These are phyloP conservation scores for Penicillium frequentans DNA, from an alignment of 2,329 filamentous ascomycete genomes.

Conservation along the genomic window DNA sequence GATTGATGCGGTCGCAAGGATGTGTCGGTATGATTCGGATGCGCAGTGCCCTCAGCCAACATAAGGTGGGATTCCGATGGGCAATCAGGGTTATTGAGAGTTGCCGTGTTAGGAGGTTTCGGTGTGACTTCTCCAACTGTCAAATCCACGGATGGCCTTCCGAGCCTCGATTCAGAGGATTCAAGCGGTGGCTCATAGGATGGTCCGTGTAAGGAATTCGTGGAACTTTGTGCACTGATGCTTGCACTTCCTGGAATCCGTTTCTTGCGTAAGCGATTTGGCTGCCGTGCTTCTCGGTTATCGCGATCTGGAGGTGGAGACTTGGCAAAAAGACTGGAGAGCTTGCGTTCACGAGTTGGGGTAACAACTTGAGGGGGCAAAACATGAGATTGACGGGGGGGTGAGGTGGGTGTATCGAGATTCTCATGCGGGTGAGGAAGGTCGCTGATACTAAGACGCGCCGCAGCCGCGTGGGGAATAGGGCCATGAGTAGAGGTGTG, in stretches of 20 bases:
- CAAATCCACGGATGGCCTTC: conserved; percentile 15
- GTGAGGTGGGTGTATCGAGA: conserved; percentile 40
- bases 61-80: conserved; percentile 22
- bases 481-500: conserved; percentile 37
- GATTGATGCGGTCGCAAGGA: conserved; percentile 68
- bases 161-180: conserved; percentile 28
- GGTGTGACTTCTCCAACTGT: conserved; percentile 34
- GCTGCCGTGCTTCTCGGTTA: conserved; percentile 64
- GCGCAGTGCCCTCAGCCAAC: conserved; percentile 41
- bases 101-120: conserved; percentile 33
- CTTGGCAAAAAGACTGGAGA: conserved; percentile 68
- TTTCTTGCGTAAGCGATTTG: conserved; percentile 92
- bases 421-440: conserved; percentile 36
- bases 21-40: conserved; percentile 45
- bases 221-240: conserved; percentile 88
- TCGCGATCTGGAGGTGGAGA: conserved; percentile 63
- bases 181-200: conserved; percentile 44
- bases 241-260: conserved; percentile 72
- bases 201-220: conserved; percentile 64
- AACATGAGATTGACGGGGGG: conserved; percentile 20
- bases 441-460: conserved; percentile 15
- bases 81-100: conserved; percentile 26
- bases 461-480: conserved; percentile 22
- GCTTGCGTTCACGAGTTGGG: conserved; percentile 64
- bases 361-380: conserved; percentile 45